These are phyloP conservation scores for Phialophora chinensis DNA, from an alignment of 2,329 filamentous ascomycete genomes.

Conservation along the genomic window DNA sequence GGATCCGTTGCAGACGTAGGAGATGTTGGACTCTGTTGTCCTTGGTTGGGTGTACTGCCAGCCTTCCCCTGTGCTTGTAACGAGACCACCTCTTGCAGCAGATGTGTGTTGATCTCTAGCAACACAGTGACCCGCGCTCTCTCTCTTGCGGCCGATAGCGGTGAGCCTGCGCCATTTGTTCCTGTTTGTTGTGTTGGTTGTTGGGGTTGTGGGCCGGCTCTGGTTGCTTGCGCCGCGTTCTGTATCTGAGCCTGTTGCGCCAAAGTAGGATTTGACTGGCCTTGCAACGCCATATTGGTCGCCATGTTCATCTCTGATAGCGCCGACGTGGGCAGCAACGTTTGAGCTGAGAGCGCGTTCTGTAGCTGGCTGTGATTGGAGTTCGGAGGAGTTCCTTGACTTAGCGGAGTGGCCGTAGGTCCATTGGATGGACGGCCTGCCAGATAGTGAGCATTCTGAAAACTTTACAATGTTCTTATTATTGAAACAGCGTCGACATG, in stretches of 20 bases:
- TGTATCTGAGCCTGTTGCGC: slow-evolving; percentile 37
- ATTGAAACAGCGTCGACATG: background rate
- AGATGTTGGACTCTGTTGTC: slow-evolving; percentile 45
- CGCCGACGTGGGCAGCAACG: slow-evolving; percentile 12
- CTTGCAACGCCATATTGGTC: slow-evolving; percentile 23
- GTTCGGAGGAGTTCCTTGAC: slow-evolving; percentile 33
- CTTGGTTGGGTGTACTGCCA: slow-evolving; percentile 43
- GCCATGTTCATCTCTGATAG: slow-evolving; percentile 27
- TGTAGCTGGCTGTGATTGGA: slow-evolving; percentile 23
- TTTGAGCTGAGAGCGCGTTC: slow-evolving; percentile 15
- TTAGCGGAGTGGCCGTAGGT: slow-evolving; percentile 33
- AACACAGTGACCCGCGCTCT: slow-evolving; percentile 54
- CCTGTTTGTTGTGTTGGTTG: slow-evolving; percentile 15
- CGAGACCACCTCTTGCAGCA: slow-evolving; percentile 56
- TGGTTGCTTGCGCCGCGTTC: slow-evolving; percentile 33
- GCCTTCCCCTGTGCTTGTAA: slow-evolving; percentile 54
- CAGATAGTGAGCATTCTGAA: slow-evolving; percentile 12
- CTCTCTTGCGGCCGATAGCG: slow-evolving; percentile 49
- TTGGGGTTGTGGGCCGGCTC: slow-evolving; percentile 22
- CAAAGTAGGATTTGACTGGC: slow-evolving; percentile 28
- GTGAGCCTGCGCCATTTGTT: slow-evolving; percentile 25
- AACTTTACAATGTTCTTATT: background rate
- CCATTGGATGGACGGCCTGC: slow-evolving; percentile 32
- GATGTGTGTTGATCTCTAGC: slow-evolving; percentile 55
- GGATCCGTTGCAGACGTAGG: slow-evolving; percentile 39